These are phyloP conservation scores for Fonsecaea pedrosoi DNA, from an alignment of 2,329 filamentous ascomycete genomes.

Conservation along the genomic window DNA sequence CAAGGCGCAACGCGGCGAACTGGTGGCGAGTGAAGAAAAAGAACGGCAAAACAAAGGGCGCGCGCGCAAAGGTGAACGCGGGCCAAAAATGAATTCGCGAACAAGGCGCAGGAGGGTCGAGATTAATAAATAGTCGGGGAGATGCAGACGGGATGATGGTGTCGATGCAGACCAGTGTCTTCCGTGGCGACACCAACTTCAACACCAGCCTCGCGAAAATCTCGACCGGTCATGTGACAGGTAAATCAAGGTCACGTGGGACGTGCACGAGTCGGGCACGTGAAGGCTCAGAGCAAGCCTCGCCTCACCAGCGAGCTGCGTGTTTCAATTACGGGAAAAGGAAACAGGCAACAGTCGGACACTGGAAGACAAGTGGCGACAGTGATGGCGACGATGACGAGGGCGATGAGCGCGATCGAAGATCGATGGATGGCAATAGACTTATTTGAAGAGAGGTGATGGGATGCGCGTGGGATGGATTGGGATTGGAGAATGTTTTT, in stretches of 20 bases:
- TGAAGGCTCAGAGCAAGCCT: conserved; percentile 1
- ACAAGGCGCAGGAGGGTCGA: conserved; percentile 1
- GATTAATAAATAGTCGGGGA: conserved; percentile 29
- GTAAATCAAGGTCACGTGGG: conserved; percentile 5
- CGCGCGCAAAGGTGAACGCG: conserved; percentile 11
- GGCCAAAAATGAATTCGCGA: neutral
- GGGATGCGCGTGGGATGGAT: neutral
- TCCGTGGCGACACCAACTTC: conserved; percentile 39
- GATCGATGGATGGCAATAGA: neutral
- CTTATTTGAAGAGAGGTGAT: neutral
- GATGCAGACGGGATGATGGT: conserved; percentile 8
- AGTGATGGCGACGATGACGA: neutral
- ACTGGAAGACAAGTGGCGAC: neutral
- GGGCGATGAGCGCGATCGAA: neutral
- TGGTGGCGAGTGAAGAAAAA: conserved; percentile 18
- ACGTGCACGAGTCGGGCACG: neutral
- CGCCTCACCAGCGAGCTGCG: conserved; percentile 1
- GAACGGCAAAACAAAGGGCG: conserved; percentile 24
- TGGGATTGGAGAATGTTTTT: conserved; percentile 8
- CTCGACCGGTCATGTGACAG: conserved; percentile 31
- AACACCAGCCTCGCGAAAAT: conserved; percentile 20
- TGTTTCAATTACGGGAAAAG: neutral
- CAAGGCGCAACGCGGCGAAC: conserved; percentile 22
- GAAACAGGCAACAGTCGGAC: conserved; percentile 1
- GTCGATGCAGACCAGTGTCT: conserved; percentile 36